Evolutionary conservation across 2,329 filamentous ascomycete genomes (phyloP), one percentile per base, ranked within the genome.

Genomic region (Achaetomium macrosporum): DNA sequence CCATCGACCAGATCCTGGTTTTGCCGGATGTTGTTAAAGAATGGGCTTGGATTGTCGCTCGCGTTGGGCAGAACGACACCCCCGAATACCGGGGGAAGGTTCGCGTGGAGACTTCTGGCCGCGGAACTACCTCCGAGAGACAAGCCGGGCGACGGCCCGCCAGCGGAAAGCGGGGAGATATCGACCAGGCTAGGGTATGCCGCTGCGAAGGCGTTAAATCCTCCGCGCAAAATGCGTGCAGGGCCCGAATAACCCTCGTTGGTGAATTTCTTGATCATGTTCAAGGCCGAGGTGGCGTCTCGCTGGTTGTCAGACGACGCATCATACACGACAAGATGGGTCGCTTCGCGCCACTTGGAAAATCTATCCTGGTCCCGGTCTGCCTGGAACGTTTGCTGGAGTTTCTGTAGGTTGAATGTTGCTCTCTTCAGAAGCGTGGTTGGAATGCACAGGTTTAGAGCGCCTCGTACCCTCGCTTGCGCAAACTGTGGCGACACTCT

Each of bases 1-100:
- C 93, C 93, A 60, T 90, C 90, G 31, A 95, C 86, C 16, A 99
- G 76, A 65, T 97, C 93, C 82, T 95, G 92, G 59, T 97, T 96
- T 68, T 97, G 93, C 41, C 93, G 84, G 62, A 99, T 97, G 59
- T 96, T 97, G 56, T 84, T 84, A 68, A 97, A 97, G 73, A 99
- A 97, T 0, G 92, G 91, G 62, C 95, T 95, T 0, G 83, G 78
- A 1, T 82, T 81, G 55, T 83, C 83, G 59, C 82, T 78, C 0
- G 81, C 77, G 37, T 74, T 73, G 1, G 93, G 93, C 67, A 97
- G 83, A 54, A 83, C 81, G 57, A 95, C 95, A 7, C 92, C 92
- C 53, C 92, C 93, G 53, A 90, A 87, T n/a, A 96, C 87, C 1
- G 88, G 88, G 1, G 85, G 80, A 37, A 90, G 67, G 11, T 69